phyloP scores from a whole-genome alignment of 2,329 filamentous ascomycete species.

The Myriosclerotinia duriaeana region DNA sequence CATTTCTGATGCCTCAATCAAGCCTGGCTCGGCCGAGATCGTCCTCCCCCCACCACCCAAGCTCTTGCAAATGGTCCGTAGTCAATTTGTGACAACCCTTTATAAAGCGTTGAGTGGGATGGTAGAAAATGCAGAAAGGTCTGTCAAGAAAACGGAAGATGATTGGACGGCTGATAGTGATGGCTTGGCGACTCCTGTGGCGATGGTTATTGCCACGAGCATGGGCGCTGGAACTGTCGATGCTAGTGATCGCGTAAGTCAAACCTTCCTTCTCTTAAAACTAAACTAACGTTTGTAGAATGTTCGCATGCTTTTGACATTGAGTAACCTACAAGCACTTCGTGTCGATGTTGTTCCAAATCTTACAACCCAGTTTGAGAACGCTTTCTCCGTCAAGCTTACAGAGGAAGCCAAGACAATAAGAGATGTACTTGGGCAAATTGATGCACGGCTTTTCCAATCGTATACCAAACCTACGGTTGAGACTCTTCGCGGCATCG shows the following conservation, averaged over 20 bases:
- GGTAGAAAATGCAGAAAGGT: slow-evolving; percentile 91
- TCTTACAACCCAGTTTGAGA: slow-evolving; percentile 90
- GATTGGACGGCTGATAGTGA: slow-evolving; percentile 41
- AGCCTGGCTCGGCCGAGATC: slow-evolving; percentile 71
- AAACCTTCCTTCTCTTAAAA: not conserved
- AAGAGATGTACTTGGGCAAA: slow-evolving; percentile 83
- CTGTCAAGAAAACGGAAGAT: slow-evolving; percentile 56
- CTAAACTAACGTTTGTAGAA: slow-evolving; percentile 57
- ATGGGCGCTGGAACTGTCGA: slow-evolving; percentile 52
- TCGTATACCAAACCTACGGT: slow-evolving; percentile 83
- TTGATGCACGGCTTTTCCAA: slow-evolving; percentile 86
- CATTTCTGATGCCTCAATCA: slow-evolving; percentile 70
- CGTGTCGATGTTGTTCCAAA: slow-evolving; percentile 79
- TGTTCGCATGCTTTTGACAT: slow-evolving; percentile 86
- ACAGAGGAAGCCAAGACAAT: slow-evolving; percentile 93
- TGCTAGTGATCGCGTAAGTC: slow-evolving; percentile 52
- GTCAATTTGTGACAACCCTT: slow-evolving; percentile 87
- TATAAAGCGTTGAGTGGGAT: slow-evolving; percentile 94
- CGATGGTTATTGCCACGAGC: slow-evolving; percentile 41
- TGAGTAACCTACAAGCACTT: slow-evolving; percentile 86
- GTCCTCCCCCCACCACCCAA: slow-evolving; percentile 83
- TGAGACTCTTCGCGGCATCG: slow-evolving; percentile 64
- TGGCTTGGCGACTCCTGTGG: slow-evolving; percentile 39
- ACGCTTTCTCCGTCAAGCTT: slow-evolving; percentile 87
- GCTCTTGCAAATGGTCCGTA: slow-evolving; percentile 83